Base-by-base conservation (phyloP, 768 basidiomycete species). In the Termitomyces sp. region DNA sequence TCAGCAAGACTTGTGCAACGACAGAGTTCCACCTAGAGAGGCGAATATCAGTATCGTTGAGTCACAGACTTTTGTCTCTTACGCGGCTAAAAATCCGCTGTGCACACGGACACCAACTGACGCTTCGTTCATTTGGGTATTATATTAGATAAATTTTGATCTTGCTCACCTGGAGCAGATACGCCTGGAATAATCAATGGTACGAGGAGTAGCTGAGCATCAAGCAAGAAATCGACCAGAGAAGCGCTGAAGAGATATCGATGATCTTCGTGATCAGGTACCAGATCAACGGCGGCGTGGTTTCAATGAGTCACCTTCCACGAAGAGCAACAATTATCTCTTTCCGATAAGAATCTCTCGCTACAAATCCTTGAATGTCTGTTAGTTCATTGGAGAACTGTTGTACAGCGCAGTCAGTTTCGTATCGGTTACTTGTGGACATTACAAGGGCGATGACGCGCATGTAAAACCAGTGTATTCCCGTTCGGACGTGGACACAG, bases 401-500 rank as follows among this genome's bases (percentile, higher is more conserved):
- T 14, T 14, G 4, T 14, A 17, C 19, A 17, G 25, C 49, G 10
- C 8, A 12, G 23, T 43, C 23, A 25, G 41, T 42, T n/a, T 17
- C 16, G 14, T 12, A 40, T 51, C 14, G 23, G 57, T 19, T 43
- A 50, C 10, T 38, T 35, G 19, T 19, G 9, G 1, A 12, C 23
- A 19, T 12, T 5, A 21, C n/a, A 14, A 42, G 10, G n/a, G 35
- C 17, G 21, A 49, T 31, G 38, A 56, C 65, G 11, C 12, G 71
- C 74, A 61, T 70, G 66, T 7, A 66, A 47, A 25, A 82, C 76
- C 31, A 78, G 68, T 31, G 69, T 66, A 31, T 79, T 78, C 23
- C 81, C 80, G 62, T 82, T 82, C 2, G 82, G 82, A 12, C 73
- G 71, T 6, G 75, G 75, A 56, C 82, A 84, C 21, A 81, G 54